Evolutionary conservation across 345 rosid species (phyloP).

Genomic region (Populus simonii): DNA sequence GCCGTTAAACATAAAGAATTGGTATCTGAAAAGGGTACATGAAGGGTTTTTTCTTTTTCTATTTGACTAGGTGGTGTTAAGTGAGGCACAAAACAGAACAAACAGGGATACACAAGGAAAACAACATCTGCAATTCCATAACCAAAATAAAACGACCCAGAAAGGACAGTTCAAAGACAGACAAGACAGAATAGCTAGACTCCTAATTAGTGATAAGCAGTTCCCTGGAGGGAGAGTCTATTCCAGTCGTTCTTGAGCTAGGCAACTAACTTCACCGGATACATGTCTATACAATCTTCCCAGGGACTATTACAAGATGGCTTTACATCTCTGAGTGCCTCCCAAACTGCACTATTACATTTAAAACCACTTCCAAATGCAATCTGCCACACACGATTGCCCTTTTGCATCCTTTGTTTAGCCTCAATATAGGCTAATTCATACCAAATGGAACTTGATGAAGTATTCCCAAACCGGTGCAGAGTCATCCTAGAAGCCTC

Average conservation of each 20-base stretch:
- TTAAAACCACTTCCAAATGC: constrained; percentile 24
- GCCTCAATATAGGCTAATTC: constrained; percentile 20
- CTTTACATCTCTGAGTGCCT: constrained; percentile 18
- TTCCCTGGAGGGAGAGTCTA: neutral
- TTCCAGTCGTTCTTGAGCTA: neutral
- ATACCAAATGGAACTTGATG: constrained; percentile 28
- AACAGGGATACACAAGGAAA: neutral
- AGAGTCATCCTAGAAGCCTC: constrained; percentile 31
- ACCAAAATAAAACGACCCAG: neutral
- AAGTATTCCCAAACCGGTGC: constrained; percentile 22
- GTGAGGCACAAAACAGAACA: neutral
- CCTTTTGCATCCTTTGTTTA: constrained; percentile 14
- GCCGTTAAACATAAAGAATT: no score
- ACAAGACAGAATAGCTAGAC: neutral
- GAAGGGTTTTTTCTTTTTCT: no score
- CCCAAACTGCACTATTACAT: constrained; percentile 28
- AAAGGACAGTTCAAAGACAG: neutral
- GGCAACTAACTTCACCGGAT: constrained; percentile 10
- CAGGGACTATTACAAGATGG: constrained; percentile 11
- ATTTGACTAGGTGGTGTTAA: no score
- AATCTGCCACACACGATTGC: constrained; percentile 26
- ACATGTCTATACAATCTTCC: constrained; percentile 22
- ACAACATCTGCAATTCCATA: neutral
- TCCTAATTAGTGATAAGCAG: neutral
- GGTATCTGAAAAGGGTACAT: no score